These are phyloP conservation scores for Mucor mucedo DNA, from an alignment of 371 early-diverging fungal genomes.

Conservation along the genomic window DNA sequence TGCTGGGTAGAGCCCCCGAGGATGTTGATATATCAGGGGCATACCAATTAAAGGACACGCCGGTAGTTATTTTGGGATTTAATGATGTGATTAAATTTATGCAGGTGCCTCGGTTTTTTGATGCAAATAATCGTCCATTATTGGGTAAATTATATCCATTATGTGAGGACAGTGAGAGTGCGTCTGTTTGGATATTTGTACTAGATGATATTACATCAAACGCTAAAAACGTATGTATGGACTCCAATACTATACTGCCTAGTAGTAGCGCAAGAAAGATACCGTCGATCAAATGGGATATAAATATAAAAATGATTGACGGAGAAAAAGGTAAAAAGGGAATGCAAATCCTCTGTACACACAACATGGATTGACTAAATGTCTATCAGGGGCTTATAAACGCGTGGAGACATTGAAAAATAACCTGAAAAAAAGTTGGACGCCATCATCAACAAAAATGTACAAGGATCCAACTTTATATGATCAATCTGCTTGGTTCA, in stretches of 20 bases:
- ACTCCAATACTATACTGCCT: constrained; percentile 27
- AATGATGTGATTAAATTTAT: constrained; percentile 29
- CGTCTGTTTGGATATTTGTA: constrained; percentile 35
- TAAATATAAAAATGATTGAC: constrained; percentile 8
- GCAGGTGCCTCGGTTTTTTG: constrained; percentile 19
- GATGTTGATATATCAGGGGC: constrained; percentile 31
- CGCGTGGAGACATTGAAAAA: constrained; percentile 5
- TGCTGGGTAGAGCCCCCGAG: constrained; percentile 65
- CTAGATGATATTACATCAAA: neutral
- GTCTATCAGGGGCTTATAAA: constrained; percentile 2
- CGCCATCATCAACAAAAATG: constrained; percentile 13
- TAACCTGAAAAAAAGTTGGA: constrained; percentile 13
- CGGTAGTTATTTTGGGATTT: constrained; percentile 26
- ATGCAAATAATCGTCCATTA: constrained; percentile 9
- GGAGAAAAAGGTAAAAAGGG: neutral
- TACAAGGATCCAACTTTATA: constrained; percentile 28
- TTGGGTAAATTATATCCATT: constrained; percentile 26
- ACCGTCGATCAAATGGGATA: constrained; percentile 13
- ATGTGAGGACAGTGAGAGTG: constrained; percentile 8
- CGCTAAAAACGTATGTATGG: constrained; percentile 8
- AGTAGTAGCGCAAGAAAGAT: constrained; percentile 26
- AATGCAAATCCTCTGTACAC: neutral
- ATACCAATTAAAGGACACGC: constrained; percentile 18
- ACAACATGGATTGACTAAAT: neutral
- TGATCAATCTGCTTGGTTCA: constrained; percentile 38